Evolutionary conservation across 2,329 filamentous ascomycete species (phyloP).

Genomic region (Sporothrix brasiliensis): DNA sequence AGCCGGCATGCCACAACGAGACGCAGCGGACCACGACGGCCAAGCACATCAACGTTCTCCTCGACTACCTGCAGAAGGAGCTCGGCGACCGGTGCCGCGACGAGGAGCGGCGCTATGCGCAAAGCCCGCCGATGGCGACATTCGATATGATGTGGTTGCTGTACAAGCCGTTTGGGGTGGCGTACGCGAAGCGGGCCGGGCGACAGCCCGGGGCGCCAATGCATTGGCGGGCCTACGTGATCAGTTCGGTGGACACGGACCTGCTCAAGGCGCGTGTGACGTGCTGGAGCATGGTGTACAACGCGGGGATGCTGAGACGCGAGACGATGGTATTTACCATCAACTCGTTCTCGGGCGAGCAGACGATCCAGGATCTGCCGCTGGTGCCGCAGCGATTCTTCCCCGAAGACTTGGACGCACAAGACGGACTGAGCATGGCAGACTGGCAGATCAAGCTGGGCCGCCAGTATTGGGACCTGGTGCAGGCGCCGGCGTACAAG

Average conservation of each 20-base stretch:
- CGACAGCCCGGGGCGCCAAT: conserved; percentile 36
- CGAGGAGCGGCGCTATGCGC: conserved; percentile 48
- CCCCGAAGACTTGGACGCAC: conserved; percentile 43
- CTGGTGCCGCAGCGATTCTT: conserved; percentile 51
- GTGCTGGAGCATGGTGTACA: conserved; percentile 49
- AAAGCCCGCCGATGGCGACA: conserved; percentile 47
- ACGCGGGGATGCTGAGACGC: conserved; percentile 44
- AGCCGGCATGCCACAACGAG: conserved; percentile 47
- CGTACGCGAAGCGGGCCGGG: conserved; percentile 47
- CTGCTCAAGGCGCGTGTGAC: conserved; percentile 4
- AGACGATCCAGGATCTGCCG: conserved; percentile 47
- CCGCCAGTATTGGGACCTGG: conserved; percentile 52
- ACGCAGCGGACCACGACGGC: conserved; percentile 49
- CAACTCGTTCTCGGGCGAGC: conserved; percentile 49
- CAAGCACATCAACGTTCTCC: conserved; percentile 51
- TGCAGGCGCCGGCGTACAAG: conserved; percentile 52
- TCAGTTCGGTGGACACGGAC: conserved; percentile 43
- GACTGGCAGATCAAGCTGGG: conserved; percentile 49
- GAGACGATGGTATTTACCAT: conserved; percentile 46
- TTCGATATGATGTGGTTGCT: conserved; percentile 53
- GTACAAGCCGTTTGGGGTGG: conserved; percentile 50
- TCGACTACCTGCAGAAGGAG: conserved; percentile 49
- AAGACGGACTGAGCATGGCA: conserved; percentile 41
- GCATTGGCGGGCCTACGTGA: conserved; percentile 48
- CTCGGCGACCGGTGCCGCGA: conserved; percentile 45